phyloP scores from a whole-genome alignment of 192 early-diverging fungal species.

The Hyaloraphidium curvatum region DNA sequence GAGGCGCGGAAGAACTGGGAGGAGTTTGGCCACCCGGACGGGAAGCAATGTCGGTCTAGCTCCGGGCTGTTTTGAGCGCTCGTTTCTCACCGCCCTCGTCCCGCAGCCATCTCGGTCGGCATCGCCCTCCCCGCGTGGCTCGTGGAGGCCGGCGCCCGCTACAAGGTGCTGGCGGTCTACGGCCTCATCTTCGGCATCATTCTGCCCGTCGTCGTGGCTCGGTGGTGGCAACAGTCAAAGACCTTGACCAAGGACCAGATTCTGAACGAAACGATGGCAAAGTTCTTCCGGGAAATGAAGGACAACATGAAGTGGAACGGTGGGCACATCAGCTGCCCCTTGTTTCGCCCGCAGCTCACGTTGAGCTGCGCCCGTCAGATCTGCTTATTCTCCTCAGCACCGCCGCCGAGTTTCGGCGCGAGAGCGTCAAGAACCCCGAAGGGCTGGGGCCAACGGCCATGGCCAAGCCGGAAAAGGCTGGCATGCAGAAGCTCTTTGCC shows the following conservation, averaged over 20 bases:
- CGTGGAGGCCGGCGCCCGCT: slow-evolving; percentile 47
- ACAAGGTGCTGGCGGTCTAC: slow-evolving; percentile 69
- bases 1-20: slow-evolving; percentile 78
- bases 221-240: slow-evolving; percentile 88
- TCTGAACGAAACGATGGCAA: slow-evolving; percentile 70
- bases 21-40: slow-evolving; percentile 93
- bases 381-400: neutral
- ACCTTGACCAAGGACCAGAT: slow-evolving; percentile 78
- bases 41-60: slow-evolving; percentile 43
- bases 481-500: neutral
- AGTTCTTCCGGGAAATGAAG: slow-evolving; percentile 75
- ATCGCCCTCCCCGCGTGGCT: slow-evolving; percentile 84
- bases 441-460: no score
- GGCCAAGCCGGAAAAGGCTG: no score
- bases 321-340: no score
- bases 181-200: slow-evolving; percentile 70
- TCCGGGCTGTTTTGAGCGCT: neutral
- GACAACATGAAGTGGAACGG: slow-evolving; percentile 53
- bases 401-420: neutral
- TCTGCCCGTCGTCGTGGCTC: slow-evolving; percentile 67
- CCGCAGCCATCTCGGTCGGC: slow-evolving; percentile 59
- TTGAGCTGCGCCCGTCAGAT: no score
- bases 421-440: no score
- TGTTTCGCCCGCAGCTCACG: no score
- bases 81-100: neutral